Evolutionary conservation across 306 rosid genomes (phyloP).

Genomic region (Pyrus communis): DNA sequence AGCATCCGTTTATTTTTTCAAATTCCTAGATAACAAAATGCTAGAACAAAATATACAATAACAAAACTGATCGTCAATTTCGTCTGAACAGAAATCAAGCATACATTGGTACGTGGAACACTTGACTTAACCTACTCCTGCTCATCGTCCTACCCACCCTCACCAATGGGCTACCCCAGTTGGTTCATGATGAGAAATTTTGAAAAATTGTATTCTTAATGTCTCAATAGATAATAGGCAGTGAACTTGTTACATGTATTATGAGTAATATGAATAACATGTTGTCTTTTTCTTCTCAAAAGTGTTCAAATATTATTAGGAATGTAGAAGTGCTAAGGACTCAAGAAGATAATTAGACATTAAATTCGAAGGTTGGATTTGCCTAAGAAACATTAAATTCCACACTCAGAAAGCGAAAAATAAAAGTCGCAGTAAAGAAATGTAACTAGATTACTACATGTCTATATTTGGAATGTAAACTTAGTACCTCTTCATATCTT

Average conservation of each 20-base stretch:
- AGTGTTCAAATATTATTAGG: not conserved
- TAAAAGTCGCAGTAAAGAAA: not conserved
- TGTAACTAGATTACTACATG: not conserved
- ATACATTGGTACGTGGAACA: not conserved
- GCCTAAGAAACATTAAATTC: not conserved
- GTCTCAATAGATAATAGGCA: not conserved
- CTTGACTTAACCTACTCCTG: no score
- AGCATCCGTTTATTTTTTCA: not conserved
- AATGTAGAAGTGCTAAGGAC: not conserved
- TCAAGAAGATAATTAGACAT: not conserved
- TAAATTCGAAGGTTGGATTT: not conserved
- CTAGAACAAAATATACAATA: not conserved
- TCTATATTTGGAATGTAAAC: not conserved
- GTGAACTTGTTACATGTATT: not conserved
- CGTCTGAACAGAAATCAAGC: not conserved
- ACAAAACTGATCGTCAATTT: not conserved
- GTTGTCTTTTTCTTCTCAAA: not conserved
- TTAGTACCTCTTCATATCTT: not conserved
- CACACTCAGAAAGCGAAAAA: not conserved
- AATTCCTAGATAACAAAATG: not conserved
- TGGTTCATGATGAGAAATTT: not conserved
- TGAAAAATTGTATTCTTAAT: not conserved
- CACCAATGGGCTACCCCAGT: no score
- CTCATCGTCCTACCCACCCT: no score
- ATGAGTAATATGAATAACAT: not conserved